Conservation (phyloP, 2,329 filamentous ascomycete genomes). For the Colletotrichum destructivum region DNA sequence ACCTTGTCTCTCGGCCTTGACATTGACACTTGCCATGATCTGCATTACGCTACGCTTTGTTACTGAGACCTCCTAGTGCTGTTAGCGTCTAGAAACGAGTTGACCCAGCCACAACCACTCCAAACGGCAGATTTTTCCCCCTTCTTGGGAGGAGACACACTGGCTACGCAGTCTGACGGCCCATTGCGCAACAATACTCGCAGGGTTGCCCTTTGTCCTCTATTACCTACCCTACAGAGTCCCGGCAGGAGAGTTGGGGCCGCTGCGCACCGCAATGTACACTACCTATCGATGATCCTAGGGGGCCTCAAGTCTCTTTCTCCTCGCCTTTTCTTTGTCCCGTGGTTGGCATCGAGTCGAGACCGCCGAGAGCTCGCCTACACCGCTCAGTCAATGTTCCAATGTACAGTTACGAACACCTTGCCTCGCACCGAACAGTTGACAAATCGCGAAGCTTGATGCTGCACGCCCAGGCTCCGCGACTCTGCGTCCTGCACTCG, state of each 20-base stretch:
- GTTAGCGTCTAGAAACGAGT: conserved; percentile 27
- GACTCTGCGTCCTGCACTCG: conserved; percentile 1
- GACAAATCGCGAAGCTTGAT: conserved; percentile 15
- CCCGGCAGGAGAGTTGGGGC: not conserved
- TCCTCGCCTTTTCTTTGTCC: conserved; percentile 24
- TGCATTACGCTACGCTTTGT: not conserved
- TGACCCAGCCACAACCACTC: conserved; percentile 36
- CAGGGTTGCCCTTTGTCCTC: conserved; percentile 30
- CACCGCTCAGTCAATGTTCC: conserved; percentile 15
- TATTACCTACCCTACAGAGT: conserved; percentile 22
- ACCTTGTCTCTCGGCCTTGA: not conserved
- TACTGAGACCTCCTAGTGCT: conserved; percentile 26
- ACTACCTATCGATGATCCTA: not conserved
- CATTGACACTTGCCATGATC: not conserved
- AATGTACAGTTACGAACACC: not conserved
- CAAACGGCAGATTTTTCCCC: conserved; percentile 20
- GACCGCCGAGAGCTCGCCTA: conserved; percentile 18
- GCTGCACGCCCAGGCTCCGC: conserved; percentile 5
- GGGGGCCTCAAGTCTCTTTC: not conserved
- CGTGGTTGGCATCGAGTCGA: conserved; percentile 19
- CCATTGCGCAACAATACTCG: conserved; percentile 6
- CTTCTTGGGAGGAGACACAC: not conserved
- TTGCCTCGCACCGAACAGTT: not conserved
- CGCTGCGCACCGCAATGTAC: conserved; percentile 14
- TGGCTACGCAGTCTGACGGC: not conserved